These are phyloP conservation scores for Monilinia polystroma DNA, from an alignment of 2,329 filamentous ascomycete genomes.

Conservation along the genomic window DNA sequence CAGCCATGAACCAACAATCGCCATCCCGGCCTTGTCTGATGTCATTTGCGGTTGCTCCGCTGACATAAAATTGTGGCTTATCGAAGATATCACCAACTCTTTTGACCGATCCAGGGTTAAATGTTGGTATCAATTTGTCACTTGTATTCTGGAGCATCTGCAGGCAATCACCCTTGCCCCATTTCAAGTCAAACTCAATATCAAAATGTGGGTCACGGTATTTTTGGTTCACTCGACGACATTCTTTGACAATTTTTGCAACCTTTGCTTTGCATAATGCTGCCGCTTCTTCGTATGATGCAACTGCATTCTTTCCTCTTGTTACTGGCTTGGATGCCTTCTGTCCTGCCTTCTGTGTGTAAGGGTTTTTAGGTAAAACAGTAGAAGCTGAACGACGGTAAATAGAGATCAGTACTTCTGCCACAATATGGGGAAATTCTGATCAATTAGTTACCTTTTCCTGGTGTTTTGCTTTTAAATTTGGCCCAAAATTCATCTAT, in stretches of 20 bases:
- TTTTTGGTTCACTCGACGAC: slow-evolving; percentile 76
- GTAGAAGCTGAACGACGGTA: slow-evolving; percentile 53
- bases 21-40: slow-evolving; percentile 76
- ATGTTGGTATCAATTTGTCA: background rate
- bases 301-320: slow-evolving; percentile 56
- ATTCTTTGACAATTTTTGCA: slow-evolving; percentile 61
- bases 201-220: slow-evolving; percentile 88
- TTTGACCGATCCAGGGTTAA: slow-evolving; percentile 47
- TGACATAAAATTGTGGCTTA: slow-evolving; percentile 71
- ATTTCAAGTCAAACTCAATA: slow-evolving; percentile 73
- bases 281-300: slow-evolving; percentile 71
- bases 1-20: slow-evolving; percentile 85
- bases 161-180: slow-evolving; percentile 51
- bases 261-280: slow-evolving; percentile 66
- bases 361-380: slow-evolving; percentile 66
- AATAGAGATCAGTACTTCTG: slow-evolving; percentile 10
- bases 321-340: slow-evolving; percentile 54
- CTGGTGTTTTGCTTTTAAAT: slow-evolving; percentile 68
- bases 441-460: slow-evolving; percentile 53
- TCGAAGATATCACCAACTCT: slow-evolving; percentile 73
- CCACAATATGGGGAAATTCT: background rate
- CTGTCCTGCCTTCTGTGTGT: slow-evolving; percentile 59
- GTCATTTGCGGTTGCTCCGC: slow-evolving; percentile 69
- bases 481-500: slow-evolving; percentile 73
- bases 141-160: slow-evolving; percentile 42